phyloP scores from a whole-genome alignment of 106 monocot genomes.

The Dactylorhiza incarnata region DNA sequence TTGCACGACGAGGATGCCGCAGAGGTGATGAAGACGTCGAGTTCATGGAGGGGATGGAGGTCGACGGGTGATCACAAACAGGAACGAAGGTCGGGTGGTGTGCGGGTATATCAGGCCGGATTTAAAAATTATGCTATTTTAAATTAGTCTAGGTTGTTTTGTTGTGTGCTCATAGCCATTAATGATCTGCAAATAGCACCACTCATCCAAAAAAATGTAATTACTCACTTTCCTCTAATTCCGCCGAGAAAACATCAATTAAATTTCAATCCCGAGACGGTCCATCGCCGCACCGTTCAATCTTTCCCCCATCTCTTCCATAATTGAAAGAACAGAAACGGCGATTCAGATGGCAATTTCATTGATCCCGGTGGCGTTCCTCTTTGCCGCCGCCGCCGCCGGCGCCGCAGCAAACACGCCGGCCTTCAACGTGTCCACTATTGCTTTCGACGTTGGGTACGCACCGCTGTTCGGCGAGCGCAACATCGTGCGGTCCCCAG shows the following conservation, averaged over 20 bases:
- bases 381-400: not conserved
- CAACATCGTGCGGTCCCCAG: conserved; percentile 40
- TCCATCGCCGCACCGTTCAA: not conserved
- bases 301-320: not conserved
- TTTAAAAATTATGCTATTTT: no score
- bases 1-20: no score
- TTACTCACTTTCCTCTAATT: not conserved
- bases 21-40: no score
- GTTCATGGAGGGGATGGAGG: no score
- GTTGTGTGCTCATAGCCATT: no score
- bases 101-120: no score
- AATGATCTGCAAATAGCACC: no score
- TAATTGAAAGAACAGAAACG: no score
- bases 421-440: conserved; percentile 26
- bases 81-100: no score
- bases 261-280: not conserved
- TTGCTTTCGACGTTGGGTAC: conserved; percentile 51
- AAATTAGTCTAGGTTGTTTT: no score
- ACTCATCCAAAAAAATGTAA: no score
- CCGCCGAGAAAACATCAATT: not conserved
- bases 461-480: conserved; percentile 50
- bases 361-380: not conserved
- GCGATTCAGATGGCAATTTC: not conserved
- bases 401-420: not conserved
- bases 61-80: no score